A percentile compares a stretch with the other conserved stretches of the same genome.
These are phyloP conservation scores for Rasamsonia emersonii DNA, from an alignment of 2,329 filamentous ascomycete genomes.

Conservation along the genomic window DNA sequence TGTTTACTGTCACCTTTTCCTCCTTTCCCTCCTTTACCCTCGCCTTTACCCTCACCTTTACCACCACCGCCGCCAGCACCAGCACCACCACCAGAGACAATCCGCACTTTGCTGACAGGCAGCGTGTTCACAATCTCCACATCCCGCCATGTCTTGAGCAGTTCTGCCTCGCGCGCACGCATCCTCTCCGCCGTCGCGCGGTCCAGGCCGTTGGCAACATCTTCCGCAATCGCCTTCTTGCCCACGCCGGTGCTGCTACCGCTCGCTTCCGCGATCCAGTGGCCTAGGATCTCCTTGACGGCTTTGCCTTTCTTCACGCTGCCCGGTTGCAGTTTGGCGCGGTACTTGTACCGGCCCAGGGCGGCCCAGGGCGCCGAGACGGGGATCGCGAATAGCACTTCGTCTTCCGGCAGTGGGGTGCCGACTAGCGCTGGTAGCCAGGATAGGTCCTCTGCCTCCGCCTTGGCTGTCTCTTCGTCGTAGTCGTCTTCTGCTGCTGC, in stretches of 20 bases:
- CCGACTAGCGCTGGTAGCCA: constrained; percentile 61
- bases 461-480: constrained; percentile 46
- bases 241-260: constrained; percentile 25
- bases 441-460: constrained; percentile 45
- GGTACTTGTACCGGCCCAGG: constrained; percentile 71
- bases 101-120: constrained; percentile 68
- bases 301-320: constrained; percentile 89
- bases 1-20: constrained; percentile 16
- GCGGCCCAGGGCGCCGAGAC: constrained; percentile 58
- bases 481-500: constrained; percentile 49
- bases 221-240: constrained; percentile 25
- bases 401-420: constrained; percentile 69
- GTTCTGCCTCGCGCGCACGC: constrained; percentile 77
- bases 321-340: constrained; percentile 88
- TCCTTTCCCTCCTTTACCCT: constrained; percentile 16
- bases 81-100: constrained; percentile 61
- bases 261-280: constrained; percentile 61
- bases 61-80: constrained; percentile 29
- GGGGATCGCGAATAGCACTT: constrained; percentile 54
- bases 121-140: constrained; percentile 74
- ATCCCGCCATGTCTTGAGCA: constrained; percentile 71
- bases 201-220: constrained; percentile 13
- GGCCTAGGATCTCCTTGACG: constrained; percentile 77
- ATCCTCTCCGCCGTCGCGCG: constrained; percentile 61
- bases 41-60: constrained; percentile 31